Base-by-base conservation (phyloP, 805 yeast species). In the Lachancea quebecensis region DNA sequence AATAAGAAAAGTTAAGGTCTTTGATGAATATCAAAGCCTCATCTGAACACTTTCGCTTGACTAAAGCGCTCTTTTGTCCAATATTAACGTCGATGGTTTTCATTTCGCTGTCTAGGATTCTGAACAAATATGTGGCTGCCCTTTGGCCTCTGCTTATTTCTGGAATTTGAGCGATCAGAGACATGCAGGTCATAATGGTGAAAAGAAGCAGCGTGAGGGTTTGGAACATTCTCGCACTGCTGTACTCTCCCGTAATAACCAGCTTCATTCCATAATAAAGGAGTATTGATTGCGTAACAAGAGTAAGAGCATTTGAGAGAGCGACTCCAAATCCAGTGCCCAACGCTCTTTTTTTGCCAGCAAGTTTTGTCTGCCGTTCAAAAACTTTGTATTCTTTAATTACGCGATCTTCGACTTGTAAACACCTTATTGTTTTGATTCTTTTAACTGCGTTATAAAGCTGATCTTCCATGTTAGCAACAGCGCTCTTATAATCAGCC, bases 71-170 rank as follows among this genome's bases (percentile, higher is more conserved):
- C 4, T 34, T 28, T 1, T 31, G 12, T 4, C 14, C 28, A n/a
- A 33, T n/a, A n/a, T 43, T 31, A 3, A 8, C 17, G 15, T 34
- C n/a, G 38, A 50, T 49, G 17, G 40, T 43, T 11, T 51, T 43
- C 9, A 25, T 29, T 35, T 59, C 57, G n/a, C 34, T 34, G 14
- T 55, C 55, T 2, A 62, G 36, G 2, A 83, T 54, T 16, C 65
- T 61, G 44, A 75, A 65, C 1, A 83, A 64, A 50, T 72, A 68
- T 18, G 76, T 71, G 0, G 82, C 87, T 9, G 86, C 87, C 54
- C 90, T 67, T 57, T 86, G 82, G 0, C 95, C 96, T 47, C 89
- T 75, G 16, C 83, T 75, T 2, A 89, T 73, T 48, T 82, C 85
- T 0, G 98, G 96, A n/a, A 90, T 67, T 47, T 81, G 79, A 12